Conservation (phyloP, 83 land plant species). For the Diphasiastrum complanatum region DNA sequence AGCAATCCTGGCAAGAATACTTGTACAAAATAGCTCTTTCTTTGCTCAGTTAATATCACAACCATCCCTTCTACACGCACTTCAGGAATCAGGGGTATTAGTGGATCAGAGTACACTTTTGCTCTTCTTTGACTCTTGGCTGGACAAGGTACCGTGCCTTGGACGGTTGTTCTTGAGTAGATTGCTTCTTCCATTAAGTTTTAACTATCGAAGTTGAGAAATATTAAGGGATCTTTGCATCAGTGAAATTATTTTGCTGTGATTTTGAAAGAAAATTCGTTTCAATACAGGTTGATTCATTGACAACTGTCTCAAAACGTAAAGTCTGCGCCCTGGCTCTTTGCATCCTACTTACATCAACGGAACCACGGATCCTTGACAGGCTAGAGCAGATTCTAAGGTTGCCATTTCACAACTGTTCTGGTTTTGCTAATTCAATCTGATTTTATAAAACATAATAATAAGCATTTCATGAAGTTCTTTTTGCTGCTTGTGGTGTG, state of each 20-base stretch:
- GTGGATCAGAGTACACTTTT: slow-evolving; percentile 64
- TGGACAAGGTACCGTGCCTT: slow-evolving; percentile 74
- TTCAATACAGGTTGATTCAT: slow-evolving; percentile 61
- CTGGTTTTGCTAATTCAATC: no score
- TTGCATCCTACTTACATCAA: slow-evolving; percentile 64
- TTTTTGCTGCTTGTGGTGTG: no score
- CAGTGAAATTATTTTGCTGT: no score
- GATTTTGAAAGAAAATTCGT: no score
- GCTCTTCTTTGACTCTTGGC: slow-evolving; percentile 81
- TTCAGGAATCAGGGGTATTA: slow-evolving; percentile 54
- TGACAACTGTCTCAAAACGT: slow-evolving; percentile 43
- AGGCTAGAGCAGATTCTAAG: slow-evolving; percentile 90
- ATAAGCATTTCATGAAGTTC: no score
- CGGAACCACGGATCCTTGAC: slow-evolving; percentile 85
- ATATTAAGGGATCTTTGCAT: no score
- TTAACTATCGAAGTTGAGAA: no score
- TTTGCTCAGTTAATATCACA: slow-evolving; percentile 55
- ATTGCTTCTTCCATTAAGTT: no score
- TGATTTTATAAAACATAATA: no score
- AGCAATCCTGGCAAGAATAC: slow-evolving; percentile 14
- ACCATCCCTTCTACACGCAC: slow-evolving; percentile 46
- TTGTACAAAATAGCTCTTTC: slow-evolving; percentile 10
- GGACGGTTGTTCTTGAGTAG: not conserved
- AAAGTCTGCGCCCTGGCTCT: slow-evolving; percentile 79
- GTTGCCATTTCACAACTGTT: no score